Base-by-base conservation (phyloP, 352 stramenopile genomes). In the Globisporangium cylindrosporum region DNA sequence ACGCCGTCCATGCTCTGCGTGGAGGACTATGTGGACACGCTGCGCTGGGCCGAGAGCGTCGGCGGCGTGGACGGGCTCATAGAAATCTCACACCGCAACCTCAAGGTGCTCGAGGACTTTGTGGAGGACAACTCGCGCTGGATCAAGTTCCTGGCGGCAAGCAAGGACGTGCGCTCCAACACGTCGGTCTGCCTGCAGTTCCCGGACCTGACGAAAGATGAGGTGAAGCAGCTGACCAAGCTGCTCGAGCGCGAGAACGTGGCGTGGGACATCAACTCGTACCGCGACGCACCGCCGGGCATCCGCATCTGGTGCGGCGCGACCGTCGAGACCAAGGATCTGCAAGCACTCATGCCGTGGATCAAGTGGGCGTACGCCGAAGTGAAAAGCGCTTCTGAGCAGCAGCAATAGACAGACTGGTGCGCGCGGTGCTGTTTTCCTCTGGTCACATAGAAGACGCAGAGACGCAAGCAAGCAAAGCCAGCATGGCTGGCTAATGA, bases 1-100 rank as follows among this genome's bases (percentile, higher is more conserved):
- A 99, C 98, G 62, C 98, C 98, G 36, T 99, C 96, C 24, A 99
- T 99, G 97, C 89, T 99, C 55, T 97, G 90, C 73, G 97, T 99
- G 25, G 98, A 99, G 79, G 98, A 99, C 89, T 99, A 99, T 83
- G 88, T 99, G 68, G 97, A 99, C 75, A 97, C 98, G 3, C 82
- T 99, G 57, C 75, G 91, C 64, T 99, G 98, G 98, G 84, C 97
- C 25, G 93, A 99, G 64, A 94, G 89, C 56, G 87, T 98, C 59
- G 98, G 98, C 48, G 98, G 97, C 34, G 76, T 99, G 20, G 70
- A 90, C 20, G 98, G 90, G 14, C 86, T 99, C 29, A 98, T 99
- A 68, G 84, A 91, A 15, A 92, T 97, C 63, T 98, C 92, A 57
- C 79, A 98, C 74, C 84, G 89, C 59, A 99, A 99, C 79, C 82